Base-by-base conservation (phyloP, 805 yeast species). In the Sugiyamaella smithiae region DNA sequence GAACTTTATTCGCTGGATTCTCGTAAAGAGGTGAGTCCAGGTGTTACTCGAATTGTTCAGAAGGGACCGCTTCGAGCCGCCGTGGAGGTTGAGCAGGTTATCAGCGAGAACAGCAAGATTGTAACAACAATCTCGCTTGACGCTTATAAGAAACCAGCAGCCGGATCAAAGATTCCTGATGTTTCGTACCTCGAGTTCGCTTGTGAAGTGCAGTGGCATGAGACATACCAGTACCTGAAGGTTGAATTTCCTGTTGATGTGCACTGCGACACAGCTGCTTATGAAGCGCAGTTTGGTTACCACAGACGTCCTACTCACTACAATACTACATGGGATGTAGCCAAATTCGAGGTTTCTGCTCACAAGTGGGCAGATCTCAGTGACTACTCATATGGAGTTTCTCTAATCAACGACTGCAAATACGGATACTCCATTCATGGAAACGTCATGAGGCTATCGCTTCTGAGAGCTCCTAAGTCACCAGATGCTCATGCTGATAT, bases 401-500 rank as follows among this genome's bases (percentile, higher is more conserved):
- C 95, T 0, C 69, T 91, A 14, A 64, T 91, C 60, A 91, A 90
- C 65, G 83, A 88, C 67, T 77, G 82, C 62, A 91, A 91, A 66
- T 91, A 88, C 63, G 99, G 99, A 6, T 95, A 88, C 57, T 77
- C 95, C 0, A 83, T 90, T 16, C 97, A 88, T 61, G 99, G 99
- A n/a, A 88, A 88, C 57, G 67, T 82, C 63, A 86, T 91, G 82
- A 81, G 97, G 42, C 72, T 93, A 43, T 87, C 96, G 1, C 70
- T 93, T 53, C 70, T 91, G 60, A 81, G 99, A 62, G 80, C 97
- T 11, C 89, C 99, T 25, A 91, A 93, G 67, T 86, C 88, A 17
- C 99, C 99, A 0, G 99, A 91, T 74, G 90, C 84, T 6, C 75
- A 81, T 62, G 97, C 98, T 6, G 99, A 91, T 65, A 88, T 93